Percentiles rank a stretch among this genome's conserved stretches.
phyloP scores from a whole-genome alignment of 192 early-diverging fungal species.

The Dissophora ornata region DNA sequence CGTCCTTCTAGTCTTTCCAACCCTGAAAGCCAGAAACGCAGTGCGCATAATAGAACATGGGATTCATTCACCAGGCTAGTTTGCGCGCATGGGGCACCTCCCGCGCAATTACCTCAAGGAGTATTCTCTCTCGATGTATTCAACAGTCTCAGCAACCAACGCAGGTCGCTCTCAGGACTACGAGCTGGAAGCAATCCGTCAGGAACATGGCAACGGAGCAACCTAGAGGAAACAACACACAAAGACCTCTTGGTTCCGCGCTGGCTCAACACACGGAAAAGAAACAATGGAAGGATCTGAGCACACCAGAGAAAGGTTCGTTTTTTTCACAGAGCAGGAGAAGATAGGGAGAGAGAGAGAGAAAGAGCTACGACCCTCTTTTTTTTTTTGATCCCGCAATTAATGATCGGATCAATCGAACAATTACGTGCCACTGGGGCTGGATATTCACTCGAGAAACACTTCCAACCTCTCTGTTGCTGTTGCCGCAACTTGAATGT shows the following conservation, averaged over 20 bases:
- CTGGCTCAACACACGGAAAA: constrained; percentile 41
- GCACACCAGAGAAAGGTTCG: constrained; percentile 60
- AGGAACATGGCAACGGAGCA: constrained; percentile 43
- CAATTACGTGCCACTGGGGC: too few species aligned
- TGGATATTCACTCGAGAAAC: constrained; percentile 1
- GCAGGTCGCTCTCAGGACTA: constrained; percentile 2
- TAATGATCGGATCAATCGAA: too few species aligned
- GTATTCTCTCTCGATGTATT: neutral
- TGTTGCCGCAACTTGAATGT: too few species aligned
- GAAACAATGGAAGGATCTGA: constrained; percentile 64
- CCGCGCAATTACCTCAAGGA: constrained; percentile 18
- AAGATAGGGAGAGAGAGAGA: too few species aligned
- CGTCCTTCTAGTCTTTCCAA: too few species aligned
- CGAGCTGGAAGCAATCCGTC: constrained; percentile 8
- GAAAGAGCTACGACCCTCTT: too few species aligned
- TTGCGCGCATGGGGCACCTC: constrained; percentile 25
- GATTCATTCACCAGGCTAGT: constrained; percentile 18
- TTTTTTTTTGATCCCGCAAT: too few species aligned
- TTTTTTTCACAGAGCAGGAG: neutral
- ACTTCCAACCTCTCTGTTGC: too few species aligned
- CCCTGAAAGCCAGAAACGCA: too few species aligned
- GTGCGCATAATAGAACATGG: too few species aligned
- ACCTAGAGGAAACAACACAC: constrained; percentile 6
- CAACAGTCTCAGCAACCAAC: neutral
- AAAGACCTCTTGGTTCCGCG: constrained; percentile 24